Evolutionary conservation across 2,329 filamentous ascomycete species (phyloP), one percentile per base, ranked within the genome.

Genomic region (Apiospora arundinis): DNA sequence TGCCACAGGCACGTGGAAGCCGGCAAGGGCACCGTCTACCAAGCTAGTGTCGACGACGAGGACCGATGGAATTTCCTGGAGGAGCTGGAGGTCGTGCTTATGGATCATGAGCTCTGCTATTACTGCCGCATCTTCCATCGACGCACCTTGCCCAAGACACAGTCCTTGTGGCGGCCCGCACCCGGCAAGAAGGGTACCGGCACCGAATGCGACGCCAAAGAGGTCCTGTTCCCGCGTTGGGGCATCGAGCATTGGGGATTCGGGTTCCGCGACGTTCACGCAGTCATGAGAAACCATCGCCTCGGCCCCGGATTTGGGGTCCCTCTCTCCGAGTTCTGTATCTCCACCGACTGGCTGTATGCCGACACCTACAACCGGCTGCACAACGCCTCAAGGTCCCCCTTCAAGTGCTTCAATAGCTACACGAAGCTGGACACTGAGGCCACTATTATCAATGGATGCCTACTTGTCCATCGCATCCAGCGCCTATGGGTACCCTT

Each of bases 81-180:
- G 16, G 68, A 63, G 18, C 52, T 70, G 8, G 69, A 73, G 56
- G 28, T n/a, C 21, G n/a, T 49, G 25, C 56, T 73, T 2, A 48
- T 56, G 9, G 44, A 68, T 11, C 67, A 67, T 40, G 70, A 73
- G 56, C 70, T 73, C 21, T 73, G 72, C 49, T 69, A 72, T 18
- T 71, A 69, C 44, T 73, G 72, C 28, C 70, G 69, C 25, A 70
- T 73, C 16, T 73, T 73, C n/a, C 72, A 73, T 63, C 56, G 69
- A 16, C 66, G 72, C 12, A 16, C 21, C 23, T 12, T 65, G 21
- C 45, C 46, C 6, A 28, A 40, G 23, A 32, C 40, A 18, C 65
- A 66, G 49, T 69, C 72, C 21, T 23, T 72, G 4, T 72, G 66
- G 70, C 69, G 72, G 45, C 21, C 49, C 21, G 11, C 40, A 7